Conservation (phyloP, 495 filamentous ascomycete species). For the Hypoxylon intermedium region DNA sequence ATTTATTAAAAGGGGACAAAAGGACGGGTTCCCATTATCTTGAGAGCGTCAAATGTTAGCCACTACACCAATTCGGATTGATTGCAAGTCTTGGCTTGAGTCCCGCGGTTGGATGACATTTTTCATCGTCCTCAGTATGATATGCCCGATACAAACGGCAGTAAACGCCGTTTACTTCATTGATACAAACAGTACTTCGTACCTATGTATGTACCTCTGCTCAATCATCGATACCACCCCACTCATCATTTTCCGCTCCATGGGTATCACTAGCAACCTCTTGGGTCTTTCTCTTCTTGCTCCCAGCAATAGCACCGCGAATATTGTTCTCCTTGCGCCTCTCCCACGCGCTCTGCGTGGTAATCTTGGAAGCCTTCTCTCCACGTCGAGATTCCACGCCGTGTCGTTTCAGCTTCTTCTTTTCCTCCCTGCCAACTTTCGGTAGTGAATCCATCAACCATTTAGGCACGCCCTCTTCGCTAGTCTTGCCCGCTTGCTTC, state of each 20-base stretch:
- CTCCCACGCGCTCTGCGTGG: constrained; percentile 92
- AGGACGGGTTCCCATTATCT: too few relatives aligned
- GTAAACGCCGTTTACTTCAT: too few relatives aligned
- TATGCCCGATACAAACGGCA: too few relatives aligned
- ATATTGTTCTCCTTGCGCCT: constrained; percentile 76
- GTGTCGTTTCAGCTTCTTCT: constrained; percentile 78
- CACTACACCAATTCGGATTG: constrained; percentile 48
- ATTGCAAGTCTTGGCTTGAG: too few relatives aligned
- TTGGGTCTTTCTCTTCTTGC: constrained; percentile 64
- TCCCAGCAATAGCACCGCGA: constrained; percentile 75
- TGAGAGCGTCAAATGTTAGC: constrained; percentile 50
- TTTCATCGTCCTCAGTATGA: too few relatives aligned
- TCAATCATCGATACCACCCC: constrained; percentile 71
- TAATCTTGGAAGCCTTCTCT: constrained; percentile 68
- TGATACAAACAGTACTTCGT: too few relatives aligned
- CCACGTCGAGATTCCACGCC: constrained; percentile 79
- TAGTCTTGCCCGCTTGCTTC: constrained; percentile 62
- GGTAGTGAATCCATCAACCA: constrained; percentile 93
- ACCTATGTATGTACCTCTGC: too few relatives aligned
- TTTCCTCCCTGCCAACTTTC: constrained; percentile 78
- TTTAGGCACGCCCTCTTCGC: constrained; percentile 63
- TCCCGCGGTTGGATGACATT: too few relatives aligned
- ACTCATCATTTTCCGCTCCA: constrained; percentile 58
- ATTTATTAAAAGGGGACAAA: too few relatives aligned
- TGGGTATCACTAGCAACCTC: constrained; percentile 45